A percentile compares a stretch with the other conserved stretches of the same genome.
Conservation (phyloP, 257 asterid species). For the Nicotiana undulata region DNA sequence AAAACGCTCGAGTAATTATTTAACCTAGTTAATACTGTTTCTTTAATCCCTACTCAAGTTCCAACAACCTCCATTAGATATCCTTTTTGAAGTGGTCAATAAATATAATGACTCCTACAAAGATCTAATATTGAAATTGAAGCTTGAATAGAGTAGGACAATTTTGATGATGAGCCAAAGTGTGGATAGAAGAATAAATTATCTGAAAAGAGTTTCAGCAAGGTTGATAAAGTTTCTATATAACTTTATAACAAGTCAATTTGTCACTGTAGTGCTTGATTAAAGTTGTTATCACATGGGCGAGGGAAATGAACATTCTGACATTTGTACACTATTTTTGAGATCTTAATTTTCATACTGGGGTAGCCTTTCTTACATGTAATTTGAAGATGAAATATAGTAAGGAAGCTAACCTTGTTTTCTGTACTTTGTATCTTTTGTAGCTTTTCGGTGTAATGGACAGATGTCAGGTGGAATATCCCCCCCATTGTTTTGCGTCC, state of each 20-base stretch:
- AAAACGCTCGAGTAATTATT: not conserved
- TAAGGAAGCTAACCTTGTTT: too few relatives aligned
- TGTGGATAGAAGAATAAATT: not conserved
- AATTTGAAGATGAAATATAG: too few relatives aligned
- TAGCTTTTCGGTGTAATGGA: too few relatives aligned
- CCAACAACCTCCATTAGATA: not conserved
- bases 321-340: too few relatives aligned
- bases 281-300: not conserved
- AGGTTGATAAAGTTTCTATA: not conserved
- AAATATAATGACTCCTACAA: not conserved
- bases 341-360: too few relatives aligned
- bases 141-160: not conserved
- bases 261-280: not conserved
- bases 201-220: too few relatives aligned
- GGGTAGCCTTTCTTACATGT: too few relatives aligned
- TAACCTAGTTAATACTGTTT: not conserved
- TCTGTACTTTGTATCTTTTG: too few relatives aligned
- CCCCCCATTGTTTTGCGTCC: too few relatives aligned
- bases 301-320: not conserved
- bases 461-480: too few relatives aligned
- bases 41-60: not conserved
- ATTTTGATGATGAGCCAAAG: not conserved
- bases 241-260: not conserved
- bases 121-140: not conserved
- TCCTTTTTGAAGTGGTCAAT: not conserved